Conservation (phyloP, 441 rosid genomes). For the Flueggea neowawraea region DNA sequence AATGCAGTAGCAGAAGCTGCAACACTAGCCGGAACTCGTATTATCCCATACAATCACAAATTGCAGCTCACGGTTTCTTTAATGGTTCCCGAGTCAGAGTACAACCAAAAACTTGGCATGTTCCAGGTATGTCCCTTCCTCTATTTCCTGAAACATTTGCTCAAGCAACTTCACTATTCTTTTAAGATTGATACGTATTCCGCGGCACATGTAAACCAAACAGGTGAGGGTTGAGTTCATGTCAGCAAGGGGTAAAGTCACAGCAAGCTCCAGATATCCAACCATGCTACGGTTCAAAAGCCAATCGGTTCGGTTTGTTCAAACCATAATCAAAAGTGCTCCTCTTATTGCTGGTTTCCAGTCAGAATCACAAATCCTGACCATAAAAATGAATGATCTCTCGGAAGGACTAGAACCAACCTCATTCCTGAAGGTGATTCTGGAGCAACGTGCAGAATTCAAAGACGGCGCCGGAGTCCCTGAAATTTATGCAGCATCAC, state of each 20-base stretch:
- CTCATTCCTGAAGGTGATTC: constrained; percentile 21
- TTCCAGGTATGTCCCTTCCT: constrained; percentile 28
- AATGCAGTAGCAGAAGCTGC: background rate
- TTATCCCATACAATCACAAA: constrained; percentile 29
- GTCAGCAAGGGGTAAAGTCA: constrained; percentile 28
- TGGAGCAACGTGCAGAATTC: constrained; percentile 28
- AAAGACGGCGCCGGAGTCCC: constrained; percentile 29
- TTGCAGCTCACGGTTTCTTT: constrained; percentile 33
- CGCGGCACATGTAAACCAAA: no score
- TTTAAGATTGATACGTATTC: no score
- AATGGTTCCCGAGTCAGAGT: constrained; percentile 41
- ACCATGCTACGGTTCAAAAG: constrained; percentile 37
- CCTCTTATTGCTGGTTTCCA: constrained; percentile 24
- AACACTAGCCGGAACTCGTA: constrained; percentile 7
- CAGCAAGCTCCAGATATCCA: constrained; percentile 23
- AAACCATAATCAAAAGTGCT: constrained; percentile 16
- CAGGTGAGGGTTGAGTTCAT: constrained; percentile 36
- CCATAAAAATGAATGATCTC: constrained; percentile 24
- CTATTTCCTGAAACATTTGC: no score
- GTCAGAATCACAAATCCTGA: constrained; percentile 28
- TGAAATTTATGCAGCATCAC: constrained; percentile 31
- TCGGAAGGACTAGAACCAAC: constrained; percentile 16
- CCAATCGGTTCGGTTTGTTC: constrained; percentile 21
- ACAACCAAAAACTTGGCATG: constrained; percentile 42
- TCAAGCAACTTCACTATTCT: no score